These are phyloP conservation scores for Trifolium repens DNA, from an alignment of 306 rosid genomes.

Conservation along the genomic window DNA sequence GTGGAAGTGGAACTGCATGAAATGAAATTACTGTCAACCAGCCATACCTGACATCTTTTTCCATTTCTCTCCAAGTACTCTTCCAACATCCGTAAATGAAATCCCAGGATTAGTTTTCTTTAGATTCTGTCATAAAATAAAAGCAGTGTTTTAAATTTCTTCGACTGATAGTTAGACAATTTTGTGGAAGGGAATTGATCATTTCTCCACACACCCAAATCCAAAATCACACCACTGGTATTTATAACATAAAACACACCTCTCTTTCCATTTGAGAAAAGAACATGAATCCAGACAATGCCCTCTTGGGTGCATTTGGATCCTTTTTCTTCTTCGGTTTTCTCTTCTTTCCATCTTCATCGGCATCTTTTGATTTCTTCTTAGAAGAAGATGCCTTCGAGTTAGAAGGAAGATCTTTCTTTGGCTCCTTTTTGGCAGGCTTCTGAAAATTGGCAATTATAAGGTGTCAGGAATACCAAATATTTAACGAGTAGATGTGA, in stretches of 20 bases:
- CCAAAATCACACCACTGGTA: neutral
- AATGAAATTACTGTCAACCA: slow-evolving; percentile 26
- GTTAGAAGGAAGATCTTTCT: slow-evolving; percentile 66
- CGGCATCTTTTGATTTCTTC: slow-evolving; percentile 73
- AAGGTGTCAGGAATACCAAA: slow-evolving; percentile 35
- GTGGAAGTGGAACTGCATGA: slow-evolving; percentile 9
- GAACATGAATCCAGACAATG: slow-evolving; percentile 96
- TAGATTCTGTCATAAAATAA: slow-evolving; percentile 61
- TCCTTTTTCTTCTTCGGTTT: slow-evolving; percentile 96
- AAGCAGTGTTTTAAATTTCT: neutral
- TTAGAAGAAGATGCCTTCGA: slow-evolving; percentile 86
- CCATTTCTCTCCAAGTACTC: slow-evolving; percentile 98
- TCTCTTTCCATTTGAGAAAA: slow-evolving; percentile 95
- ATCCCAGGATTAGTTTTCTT: slow-evolving; percentile 89
- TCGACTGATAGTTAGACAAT: neutral
- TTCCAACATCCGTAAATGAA: slow-evolving; percentile 76
- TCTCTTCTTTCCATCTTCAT: slow-evolving; percentile 90
- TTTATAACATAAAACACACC: slow-evolving; percentile 51
- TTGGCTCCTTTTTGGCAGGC: slow-evolving; percentile 81
- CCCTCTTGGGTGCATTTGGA: slow-evolving; percentile 98
- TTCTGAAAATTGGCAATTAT: slow-evolving; percentile 61
- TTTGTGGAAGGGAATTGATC: neutral
- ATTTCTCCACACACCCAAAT: slow-evolving; percentile 2
- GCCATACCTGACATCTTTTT: slow-evolving; percentile 91
- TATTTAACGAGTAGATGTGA: slow-evolving; percentile 5